phyloP scores from a whole-genome alignment of 176 grass and related monocot genomes.

The Tillandsia leiboldiana region DNA sequence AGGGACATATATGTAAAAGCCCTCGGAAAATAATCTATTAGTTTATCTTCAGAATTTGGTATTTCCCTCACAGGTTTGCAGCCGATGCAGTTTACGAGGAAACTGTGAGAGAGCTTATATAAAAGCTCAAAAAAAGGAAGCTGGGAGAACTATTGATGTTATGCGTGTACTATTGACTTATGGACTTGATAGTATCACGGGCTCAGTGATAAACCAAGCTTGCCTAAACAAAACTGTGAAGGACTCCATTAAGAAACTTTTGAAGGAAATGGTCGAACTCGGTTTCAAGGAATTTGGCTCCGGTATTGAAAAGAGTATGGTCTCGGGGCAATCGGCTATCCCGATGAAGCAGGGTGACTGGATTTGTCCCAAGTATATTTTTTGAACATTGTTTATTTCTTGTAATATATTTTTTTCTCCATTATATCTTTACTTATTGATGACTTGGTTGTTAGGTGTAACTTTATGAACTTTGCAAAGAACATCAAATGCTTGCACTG shows the following conservation, averaged over 20 bases:
- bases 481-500: slow-evolving; percentile 92
- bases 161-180: slow-evolving; percentile 77
- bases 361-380: slow-evolving; percentile 75
- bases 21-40: no score
- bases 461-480: slow-evolving; percentile 91
- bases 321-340: slow-evolving; percentile 34
- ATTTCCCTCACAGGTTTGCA: slow-evolving; percentile 50
- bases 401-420: background rate
- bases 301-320: slow-evolving; percentile 21
- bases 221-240: slow-evolving; percentile 59
- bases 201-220: slow-evolving; percentile 56
- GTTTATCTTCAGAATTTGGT: no score
- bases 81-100: slow-evolving; percentile 72
- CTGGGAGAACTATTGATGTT: slow-evolving; percentile 82
- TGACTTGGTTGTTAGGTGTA: slow-evolving; percentile 48
- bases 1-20: no score
- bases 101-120: slow-evolving; percentile 77
- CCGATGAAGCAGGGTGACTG: slow-evolving; percentile 86
- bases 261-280: slow-evolving; percentile 49
- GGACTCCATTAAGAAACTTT: slow-evolving; percentile 65
- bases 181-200: slow-evolving; percentile 60
- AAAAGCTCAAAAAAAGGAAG: slow-evolving; percentile 65
- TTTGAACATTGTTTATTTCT: background rate
- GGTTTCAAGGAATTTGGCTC: slow-evolving; percentile 39
- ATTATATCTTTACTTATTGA: background rate